phyloP scores from a whole-genome alignment of 441 rosid species.

The Hura crepitans region DNA sequence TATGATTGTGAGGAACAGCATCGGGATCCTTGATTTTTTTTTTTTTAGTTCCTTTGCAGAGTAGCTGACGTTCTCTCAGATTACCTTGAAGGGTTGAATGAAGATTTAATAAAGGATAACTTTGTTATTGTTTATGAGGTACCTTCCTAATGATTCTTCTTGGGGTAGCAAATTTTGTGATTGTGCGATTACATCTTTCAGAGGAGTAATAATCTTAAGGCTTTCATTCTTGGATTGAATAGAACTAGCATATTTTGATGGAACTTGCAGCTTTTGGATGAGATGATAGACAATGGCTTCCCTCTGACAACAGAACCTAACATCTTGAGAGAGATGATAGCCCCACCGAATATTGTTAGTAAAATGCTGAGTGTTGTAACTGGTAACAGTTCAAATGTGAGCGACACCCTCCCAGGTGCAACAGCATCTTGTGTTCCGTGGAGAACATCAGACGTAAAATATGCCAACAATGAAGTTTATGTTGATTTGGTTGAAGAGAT shows the following conservation, averaged over 20 bases:
- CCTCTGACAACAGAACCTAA: constrained; percentile 95
- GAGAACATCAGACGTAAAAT: constrained; percentile 79
- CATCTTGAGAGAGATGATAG: constrained; percentile 89
- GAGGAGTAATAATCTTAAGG: too few relatives aligned
- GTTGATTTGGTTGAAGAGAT: constrained; percentile 94
- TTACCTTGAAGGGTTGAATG: constrained; percentile 93
- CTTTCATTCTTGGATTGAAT: neutral
- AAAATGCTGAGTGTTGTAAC: constrained; percentile 93
- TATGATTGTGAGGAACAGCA: constrained; percentile 4
- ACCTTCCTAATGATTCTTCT: constrained; percentile 12
- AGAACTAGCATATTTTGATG: constrained; percentile 16
- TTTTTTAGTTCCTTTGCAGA: constrained; percentile 78
- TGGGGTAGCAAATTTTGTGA: neutral
- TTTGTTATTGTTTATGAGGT: constrained; percentile 96
- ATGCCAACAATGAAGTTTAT: constrained; percentile 81
- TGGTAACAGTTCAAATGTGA: constrained; percentile 76
- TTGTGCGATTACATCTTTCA: neutral
- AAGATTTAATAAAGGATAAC: constrained; percentile 89
- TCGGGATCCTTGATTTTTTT: constrained; percentile 23
- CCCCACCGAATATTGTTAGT: constrained; percentile 86
- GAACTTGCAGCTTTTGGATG: constrained; percentile 77
- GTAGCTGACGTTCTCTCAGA: constrained; percentile 78
- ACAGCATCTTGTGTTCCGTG: constrained; percentile 91
- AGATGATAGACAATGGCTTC: constrained; percentile 98
- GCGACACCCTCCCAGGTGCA: constrained; percentile 79